phyloP scores from a whole-genome alignment of 140 eudicot species.

The Anethum foeniculum region DNA sequence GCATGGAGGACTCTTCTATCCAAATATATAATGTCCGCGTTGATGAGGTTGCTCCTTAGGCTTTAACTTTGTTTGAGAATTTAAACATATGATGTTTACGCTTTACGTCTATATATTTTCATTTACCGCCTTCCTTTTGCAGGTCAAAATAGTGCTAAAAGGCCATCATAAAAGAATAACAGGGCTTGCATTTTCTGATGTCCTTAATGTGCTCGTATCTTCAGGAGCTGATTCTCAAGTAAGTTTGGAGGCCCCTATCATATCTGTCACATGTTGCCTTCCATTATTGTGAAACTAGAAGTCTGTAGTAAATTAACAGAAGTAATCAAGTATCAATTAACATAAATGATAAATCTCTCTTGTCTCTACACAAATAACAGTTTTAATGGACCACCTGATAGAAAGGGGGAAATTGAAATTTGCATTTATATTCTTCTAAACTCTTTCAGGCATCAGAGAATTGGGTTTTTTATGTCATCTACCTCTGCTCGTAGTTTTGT shows the following conservation, averaged over 20 bases:
- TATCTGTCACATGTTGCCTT: neutral
- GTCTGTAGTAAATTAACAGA: neutral
- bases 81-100: neutral
- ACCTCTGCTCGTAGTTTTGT: neutral
- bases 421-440: neutral
- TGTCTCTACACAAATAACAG: neutral
- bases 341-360: neutral
- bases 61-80: neutral
- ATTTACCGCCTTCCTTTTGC: constrained; percentile 7
- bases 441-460: neutral
- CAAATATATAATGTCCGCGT: constrained; percentile 58
- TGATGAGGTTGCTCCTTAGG: constrained; percentile 42
- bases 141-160: constrained; percentile 59
- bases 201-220: constrained; percentile 55
- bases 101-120: neutral
- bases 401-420: neutral
- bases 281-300: neutral
- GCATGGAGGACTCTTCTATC: constrained; percentile 73
- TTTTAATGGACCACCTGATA: neutral
- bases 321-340: neutral
- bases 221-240: constrained; percentile 83
- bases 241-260: constrained; percentile 1
- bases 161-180: constrained; percentile 64
- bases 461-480: neutral
- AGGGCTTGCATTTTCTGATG: constrained; percentile 61